A percentile compares a stretch with the other conserved stretches of the same genome.
Evolutionary conservation across 495 filamentous ascomycete species (phyloP).

Genomic region (Aspergillus indologenus): DNA sequence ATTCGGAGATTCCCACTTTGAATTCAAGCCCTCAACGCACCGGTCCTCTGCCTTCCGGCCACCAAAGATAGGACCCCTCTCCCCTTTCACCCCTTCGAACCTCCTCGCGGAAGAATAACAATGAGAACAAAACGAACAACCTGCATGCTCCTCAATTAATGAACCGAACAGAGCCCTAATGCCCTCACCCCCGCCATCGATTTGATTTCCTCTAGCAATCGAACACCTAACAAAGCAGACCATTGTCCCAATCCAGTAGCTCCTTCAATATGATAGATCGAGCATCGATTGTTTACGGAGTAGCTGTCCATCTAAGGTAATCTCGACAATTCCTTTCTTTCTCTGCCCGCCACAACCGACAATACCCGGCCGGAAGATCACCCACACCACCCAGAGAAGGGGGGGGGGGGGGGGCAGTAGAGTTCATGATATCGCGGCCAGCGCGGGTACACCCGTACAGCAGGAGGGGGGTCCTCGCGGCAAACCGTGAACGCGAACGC

Average conservation of each 20-base stretch:
- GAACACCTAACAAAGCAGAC: too few species aligned
- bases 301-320: too few species aligned
- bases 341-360: not conserved
- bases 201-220: too few species aligned
- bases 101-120: not conserved
- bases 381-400: too few species aligned
- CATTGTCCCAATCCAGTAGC: not conserved
- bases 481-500: not conserved
- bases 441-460: slow-evolving; percentile 4
- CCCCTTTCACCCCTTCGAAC: not conserved
- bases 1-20: not conserved
- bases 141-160: not conserved
- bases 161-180: too few species aligned
- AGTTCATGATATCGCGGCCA: slow-evolving; percentile 1
- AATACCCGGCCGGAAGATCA: not conserved
- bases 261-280: not conserved
- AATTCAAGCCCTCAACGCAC: too few species aligned
- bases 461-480: not conserved
- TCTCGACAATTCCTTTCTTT: not conserved
- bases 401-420: too few species aligned
- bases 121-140: not conserved
- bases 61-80: not conserved
- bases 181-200: too few species aligned
- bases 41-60: not conserved
- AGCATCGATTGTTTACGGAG: not conserved